These are phyloP conservation scores for Mucor sp. DNA, from an alignment of 371 early-diverging fungal species.

Conservation along the genomic window DNA sequence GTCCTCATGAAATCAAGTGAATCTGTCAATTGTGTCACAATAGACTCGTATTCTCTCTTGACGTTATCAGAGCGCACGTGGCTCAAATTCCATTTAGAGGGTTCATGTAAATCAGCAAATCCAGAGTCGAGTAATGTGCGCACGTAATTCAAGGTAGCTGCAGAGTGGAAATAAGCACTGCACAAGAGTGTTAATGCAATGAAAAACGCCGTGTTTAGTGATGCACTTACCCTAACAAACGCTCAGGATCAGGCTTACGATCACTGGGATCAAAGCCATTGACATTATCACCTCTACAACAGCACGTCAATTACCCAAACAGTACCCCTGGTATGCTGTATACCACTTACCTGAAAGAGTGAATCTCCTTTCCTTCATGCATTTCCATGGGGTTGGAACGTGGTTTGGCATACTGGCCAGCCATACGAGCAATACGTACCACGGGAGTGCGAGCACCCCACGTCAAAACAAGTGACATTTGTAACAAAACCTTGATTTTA, in stretches of 20 bases:
- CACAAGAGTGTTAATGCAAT: neutral
- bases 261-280: slow-evolving; percentile 90
- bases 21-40: slow-evolving; percentile 84
- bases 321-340: neutral
- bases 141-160: slow-evolving; percentile 96
- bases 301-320: neutral
- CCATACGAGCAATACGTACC: slow-evolving; percentile 96
- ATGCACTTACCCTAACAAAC: slow-evolving; percentile 72
- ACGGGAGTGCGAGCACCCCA: slow-evolving; percentile 95
- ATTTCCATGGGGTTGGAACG: slow-evolving; percentile 91
- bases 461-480: slow-evolving; percentile 94
- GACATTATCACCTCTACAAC: slow-evolving; percentile 88
- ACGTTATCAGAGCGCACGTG: slow-evolving; percentile 85
- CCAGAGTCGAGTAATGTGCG: slow-evolving; percentile 80
- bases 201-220: neutral
- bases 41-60: slow-evolving; percentile 84
- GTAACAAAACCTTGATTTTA: slow-evolving; percentile 93
- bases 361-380: slow-evolving; percentile 80
- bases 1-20: slow-evolving; percentile 92
- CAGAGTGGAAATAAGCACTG: slow-evolving; percentile 95
- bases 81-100: slow-evolving; percentile 87
- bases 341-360: slow-evolving; percentile 62
- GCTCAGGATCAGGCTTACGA: slow-evolving; percentile 92
- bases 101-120: slow-evolving; percentile 90
- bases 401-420: slow-evolving; percentile 97